Base-by-base conservation (phyloP, 148 eudicot species). In the Vaccinium macrocarpon region DNA sequence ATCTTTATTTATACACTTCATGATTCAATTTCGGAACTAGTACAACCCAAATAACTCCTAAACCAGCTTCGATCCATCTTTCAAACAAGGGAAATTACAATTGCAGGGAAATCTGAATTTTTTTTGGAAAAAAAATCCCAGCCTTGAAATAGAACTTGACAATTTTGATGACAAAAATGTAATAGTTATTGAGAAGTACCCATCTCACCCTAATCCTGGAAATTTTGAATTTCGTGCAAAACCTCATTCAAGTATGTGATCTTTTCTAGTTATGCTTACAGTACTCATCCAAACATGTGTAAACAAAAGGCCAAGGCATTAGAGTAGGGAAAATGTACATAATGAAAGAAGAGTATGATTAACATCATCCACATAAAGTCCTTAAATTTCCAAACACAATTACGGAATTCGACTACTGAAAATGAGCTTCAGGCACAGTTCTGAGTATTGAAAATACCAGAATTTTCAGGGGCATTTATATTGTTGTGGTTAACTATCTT, bases 211-310 rank as follows among this genome's bases (percentile, higher is more conserved):
- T 11, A 15, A 50, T 62, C 46, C 6, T 62, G 0, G 42, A 48
- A 81, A 32, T 64, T 48, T 29, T 25, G 12, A 81, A 81, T 25
- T 49, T 48, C 53, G 27, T 49, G 81, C 62, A 81, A 48, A 68
- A 12, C 25, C 46, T 2, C 52, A 38, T 52, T 68, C 25, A 49
- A 7, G 8, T 23, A 21, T 6, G 8, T 81, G 15, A 15, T 61
- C 10, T 19, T 2, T 3, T 14, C 19, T 55, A 2, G 56, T 55
- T 79, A 8, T 53, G n/a, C 77, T 42, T 35, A 42, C 6, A 73
- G 1, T 19, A 73, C 51, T 35, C 23, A 2, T 19, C 9, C n/a
- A 73, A 15, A 18, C 12, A 53, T 8, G 2, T 11, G 35, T 77
- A 4, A 5, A 50, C 14, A 77, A 52, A 23, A 78, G 2, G 18